Percentiles rank a stretch among this genome's conserved stretches.
Conservation (phyloP, 2,329 filamentous ascomycete genomes). For the Cadophora malorum region DNA sequence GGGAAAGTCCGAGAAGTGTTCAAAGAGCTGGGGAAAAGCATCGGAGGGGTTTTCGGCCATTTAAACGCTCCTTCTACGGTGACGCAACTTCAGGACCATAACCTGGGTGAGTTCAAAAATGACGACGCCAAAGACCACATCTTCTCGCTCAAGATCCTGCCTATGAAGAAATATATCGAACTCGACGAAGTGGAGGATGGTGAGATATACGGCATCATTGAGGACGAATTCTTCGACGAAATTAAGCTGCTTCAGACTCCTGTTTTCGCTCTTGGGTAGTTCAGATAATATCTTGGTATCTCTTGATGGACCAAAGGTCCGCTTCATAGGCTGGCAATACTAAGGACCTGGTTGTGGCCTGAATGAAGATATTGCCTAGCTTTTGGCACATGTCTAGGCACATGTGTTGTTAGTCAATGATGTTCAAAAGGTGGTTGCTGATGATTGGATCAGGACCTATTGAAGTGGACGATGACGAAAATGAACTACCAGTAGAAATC, state of each 20-base stretch:
- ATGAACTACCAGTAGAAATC: too few species aligned
- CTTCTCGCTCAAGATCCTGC: background rate
- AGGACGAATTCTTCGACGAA: background rate
- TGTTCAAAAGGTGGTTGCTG: background rate
- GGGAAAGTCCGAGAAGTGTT: background rate
- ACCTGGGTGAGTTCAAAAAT: background rate
- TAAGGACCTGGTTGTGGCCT: background rate
- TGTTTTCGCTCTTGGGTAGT: background rate
- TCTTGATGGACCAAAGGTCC: background rate
- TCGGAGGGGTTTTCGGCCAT: background rate
- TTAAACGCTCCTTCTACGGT: background rate
- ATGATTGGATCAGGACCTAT: too few species aligned
- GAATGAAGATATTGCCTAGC: background rate
- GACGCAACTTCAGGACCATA: background rate
- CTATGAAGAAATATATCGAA: background rate
- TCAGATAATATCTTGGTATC: background rate
- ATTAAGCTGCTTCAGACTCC: background rate
- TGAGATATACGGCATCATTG: background rate
- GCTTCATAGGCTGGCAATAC: background rate
- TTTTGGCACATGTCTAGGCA: background rate
- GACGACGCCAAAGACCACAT: background rate
- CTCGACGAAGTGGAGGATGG: background rate
- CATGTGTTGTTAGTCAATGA: background rate
- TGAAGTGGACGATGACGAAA: too few species aligned
- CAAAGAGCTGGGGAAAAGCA: background rate